These are phyloP conservation scores for Strigomonas culicis DNA, from an alignment of 208 protist species.

Conservation along the genomic window DNA sequence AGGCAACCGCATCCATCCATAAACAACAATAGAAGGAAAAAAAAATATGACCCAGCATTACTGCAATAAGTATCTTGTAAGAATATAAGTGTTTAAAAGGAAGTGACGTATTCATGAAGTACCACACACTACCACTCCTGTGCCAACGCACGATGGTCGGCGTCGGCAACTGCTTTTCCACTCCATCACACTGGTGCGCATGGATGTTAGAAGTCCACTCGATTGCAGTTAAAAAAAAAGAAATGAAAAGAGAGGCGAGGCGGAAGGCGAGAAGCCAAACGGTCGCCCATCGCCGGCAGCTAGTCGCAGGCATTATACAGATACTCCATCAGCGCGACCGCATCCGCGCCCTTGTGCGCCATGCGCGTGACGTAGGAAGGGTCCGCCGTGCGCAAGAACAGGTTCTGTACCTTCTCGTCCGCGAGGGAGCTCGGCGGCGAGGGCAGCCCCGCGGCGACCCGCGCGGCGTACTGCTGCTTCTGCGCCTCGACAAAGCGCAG, in stretches of 20 bases:
- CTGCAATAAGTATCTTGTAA: no score
- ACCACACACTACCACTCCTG: no score
- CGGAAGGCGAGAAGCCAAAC: background rate
- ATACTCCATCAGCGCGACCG: constrained; percentile 59
- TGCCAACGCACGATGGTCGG: no score
- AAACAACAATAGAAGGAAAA: background rate
- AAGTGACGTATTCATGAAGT: no score
- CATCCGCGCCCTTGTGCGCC: constrained; percentile 24
- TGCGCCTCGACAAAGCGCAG: constrained; percentile 47
- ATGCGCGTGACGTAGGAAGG: constrained; percentile 36
- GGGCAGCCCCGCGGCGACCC: constrained; percentile 37
- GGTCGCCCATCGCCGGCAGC: background rate
- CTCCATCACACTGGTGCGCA: no score
- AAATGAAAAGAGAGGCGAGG: constrained; percentile 6
- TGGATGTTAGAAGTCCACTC: no score
- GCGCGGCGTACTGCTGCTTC: constrained; percentile 33
- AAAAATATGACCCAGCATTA: background rate
- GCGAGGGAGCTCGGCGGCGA: constrained; percentile 77
- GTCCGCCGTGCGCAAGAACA: constrained; percentile 85
- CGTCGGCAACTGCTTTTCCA: no score
- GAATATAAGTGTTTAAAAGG: no score
- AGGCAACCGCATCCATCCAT: background rate
- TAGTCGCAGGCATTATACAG: constrained; percentile 82
- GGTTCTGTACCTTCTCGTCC: constrained; percentile 82
- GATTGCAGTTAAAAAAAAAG: background rate